phyloP scores from a whole-genome alignment of 345 rosid genomes.

The Noccaea caerulescens region DNA sequence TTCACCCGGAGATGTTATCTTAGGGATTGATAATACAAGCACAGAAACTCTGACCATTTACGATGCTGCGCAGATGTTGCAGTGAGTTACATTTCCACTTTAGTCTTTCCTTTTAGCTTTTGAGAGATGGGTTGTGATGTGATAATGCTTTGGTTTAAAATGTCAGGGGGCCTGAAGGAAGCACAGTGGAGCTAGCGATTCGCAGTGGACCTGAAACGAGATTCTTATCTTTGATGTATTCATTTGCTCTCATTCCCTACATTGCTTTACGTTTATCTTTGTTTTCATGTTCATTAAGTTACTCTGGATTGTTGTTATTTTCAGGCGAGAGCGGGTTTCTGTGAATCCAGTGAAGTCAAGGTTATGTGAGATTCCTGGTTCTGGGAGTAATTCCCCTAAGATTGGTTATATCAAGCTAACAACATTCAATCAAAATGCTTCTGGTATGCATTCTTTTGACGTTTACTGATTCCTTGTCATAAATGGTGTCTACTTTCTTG shows the following conservation, averaged over 20 bases:
- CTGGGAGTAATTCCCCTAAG: constrained; percentile 65
- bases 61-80: constrained; percentile 91
- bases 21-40: constrained; percentile 64
- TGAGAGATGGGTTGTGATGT: background rate
- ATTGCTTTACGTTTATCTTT: background rate
- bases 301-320: constrained; percentile 5
- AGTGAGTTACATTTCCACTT: constrained; percentile 52
- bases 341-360: constrained; percentile 91
- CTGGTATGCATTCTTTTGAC: constrained; percentile 53
- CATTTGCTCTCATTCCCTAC: background rate
- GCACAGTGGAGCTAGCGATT: constrained; percentile 73
- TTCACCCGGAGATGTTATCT: constrained; percentile 75
- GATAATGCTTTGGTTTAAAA: background rate
- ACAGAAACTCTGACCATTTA: constrained; percentile 80
- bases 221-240: constrained; percentile 70
- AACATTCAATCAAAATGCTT: constrained; percentile 84
- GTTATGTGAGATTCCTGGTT: constrained; percentile 73
- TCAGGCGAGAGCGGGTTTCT: constrained; percentile 82
- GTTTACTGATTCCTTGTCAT: constrained; percentile 5
- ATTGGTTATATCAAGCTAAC: constrained; percentile 92
- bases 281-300: background rate
- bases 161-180: constrained; percentile 97
- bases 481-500: constrained; percentile 15
- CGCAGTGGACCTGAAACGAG: constrained; percentile 76
- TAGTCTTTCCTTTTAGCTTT: background rate